A percentile compares a stretch with the other conserved stretches of the same genome.
These are phyloP conservation scores for Phytophthora colocasiae DNA, from an alignment of 352 stramenopile genomes.

Conservation along the genomic window DNA sequence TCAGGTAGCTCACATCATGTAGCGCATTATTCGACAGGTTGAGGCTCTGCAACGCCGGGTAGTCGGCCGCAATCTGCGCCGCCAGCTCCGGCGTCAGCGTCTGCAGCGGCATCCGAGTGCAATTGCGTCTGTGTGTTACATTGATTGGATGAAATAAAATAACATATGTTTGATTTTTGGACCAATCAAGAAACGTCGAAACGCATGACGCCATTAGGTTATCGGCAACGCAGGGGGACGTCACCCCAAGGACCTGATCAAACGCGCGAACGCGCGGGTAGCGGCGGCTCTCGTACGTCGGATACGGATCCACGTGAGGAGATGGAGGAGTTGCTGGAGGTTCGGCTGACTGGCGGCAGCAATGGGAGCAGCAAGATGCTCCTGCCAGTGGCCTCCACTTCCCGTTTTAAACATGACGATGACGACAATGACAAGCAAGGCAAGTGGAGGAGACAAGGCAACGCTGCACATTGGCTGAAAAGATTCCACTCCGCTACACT, in stretches of 20 bases:
- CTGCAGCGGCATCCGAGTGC: constrained; percentile 49
- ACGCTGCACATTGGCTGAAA: constrained; percentile 12
- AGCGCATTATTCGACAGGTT: constrained; percentile 71
- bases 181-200: background rate
- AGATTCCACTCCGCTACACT: constrained; percentile 6
- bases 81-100: constrained; percentile 70
- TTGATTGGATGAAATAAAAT: constrained; percentile 4
- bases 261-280: constrained; percentile 32
- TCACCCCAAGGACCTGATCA: constrained; percentile 3
- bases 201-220: background rate
- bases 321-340: constrained; percentile 23
- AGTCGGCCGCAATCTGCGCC: constrained; percentile 63
- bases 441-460: constrained; percentile 11
- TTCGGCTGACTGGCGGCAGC: constrained; percentile 14
- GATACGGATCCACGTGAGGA: constrained; percentile 23
- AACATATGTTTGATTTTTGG: background rate
- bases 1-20: constrained; percentile 52
- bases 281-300: constrained; percentile 28
- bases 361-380: constrained; percentile 34
- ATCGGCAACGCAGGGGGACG: background rate
- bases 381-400: constrained; percentile 26
- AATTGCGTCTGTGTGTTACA: background rate
- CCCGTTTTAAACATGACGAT: constrained; percentile 22
- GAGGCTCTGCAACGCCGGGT: constrained; percentile 68
- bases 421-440: constrained; percentile 44